These are phyloP conservation scores for Craspedostauros australis DNA, from an alignment of 108 stramenopile species.

Conservation along the genomic window DNA sequence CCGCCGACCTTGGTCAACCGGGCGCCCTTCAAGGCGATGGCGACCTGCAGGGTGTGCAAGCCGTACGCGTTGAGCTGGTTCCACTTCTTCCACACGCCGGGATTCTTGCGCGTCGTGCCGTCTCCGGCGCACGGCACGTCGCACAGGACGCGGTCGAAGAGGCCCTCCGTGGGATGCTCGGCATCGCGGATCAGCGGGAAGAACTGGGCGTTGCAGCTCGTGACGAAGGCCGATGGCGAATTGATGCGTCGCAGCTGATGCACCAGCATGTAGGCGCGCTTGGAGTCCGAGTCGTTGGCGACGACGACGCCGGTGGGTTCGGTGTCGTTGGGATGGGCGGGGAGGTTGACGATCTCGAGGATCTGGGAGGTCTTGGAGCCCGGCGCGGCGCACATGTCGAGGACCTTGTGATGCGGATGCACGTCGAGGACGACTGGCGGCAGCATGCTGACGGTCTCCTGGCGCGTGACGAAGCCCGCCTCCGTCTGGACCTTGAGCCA, in stretches of 20 bases:
- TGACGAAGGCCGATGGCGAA: constrained; percentile 83
- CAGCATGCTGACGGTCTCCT: constrained; percentile 98
- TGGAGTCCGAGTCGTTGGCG: constrained; percentile 92
- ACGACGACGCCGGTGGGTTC: constrained; percentile 80
- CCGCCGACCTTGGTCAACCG: constrained; percentile 83
- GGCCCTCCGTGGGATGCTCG: constrained; percentile 38
- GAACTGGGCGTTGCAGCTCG: constrained; percentile 84
- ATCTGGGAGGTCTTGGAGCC: constrained; percentile 97
- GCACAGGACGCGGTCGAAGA: constrained; percentile 95
- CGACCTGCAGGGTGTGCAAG: constrained; percentile 84
- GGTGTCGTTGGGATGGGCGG: constrained; percentile 7
- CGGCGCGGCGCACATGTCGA: constrained; percentile 98
- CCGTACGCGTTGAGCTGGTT: constrained; percentile 41
- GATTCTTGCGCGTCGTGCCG: constrained; percentile 95
- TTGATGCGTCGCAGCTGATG: constrained; percentile 88
- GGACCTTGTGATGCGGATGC: constrained; percentile 67
- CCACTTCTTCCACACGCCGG: constrained; percentile 85
- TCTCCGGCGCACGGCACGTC: constrained; percentile 99
- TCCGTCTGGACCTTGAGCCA: constrained; percentile 81
- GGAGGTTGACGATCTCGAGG: constrained; percentile 75
- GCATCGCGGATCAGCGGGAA: constrained; percentile 61
- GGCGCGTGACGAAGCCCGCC: constrained; percentile 88
- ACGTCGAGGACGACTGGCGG: constrained; percentile 92
- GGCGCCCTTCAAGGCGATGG: constrained; percentile 81
- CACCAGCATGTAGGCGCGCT: constrained; percentile 95